Evolutionary conservation across 768 basidiomycete genomes (phyloP), one percentile per base, ranked within the genome.

Genomic region (Thelephora ganbajun): DNA sequence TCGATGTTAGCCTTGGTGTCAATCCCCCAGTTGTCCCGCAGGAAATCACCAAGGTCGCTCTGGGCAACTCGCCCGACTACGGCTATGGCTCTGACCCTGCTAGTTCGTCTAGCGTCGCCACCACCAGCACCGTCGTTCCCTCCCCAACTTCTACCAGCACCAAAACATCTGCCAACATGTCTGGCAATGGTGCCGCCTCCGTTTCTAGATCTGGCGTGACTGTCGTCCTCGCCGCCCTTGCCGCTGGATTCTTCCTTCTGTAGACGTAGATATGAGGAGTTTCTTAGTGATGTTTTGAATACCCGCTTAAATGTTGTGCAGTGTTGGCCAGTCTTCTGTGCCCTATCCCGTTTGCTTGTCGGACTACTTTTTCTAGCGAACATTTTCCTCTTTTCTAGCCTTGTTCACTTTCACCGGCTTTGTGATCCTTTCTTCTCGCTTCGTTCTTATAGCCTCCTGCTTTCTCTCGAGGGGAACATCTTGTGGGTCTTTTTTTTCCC

Each of bases 11-110:
- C 57, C 53, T 66, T 26, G 62, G 60, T 48, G 58, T 53, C 53
- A 72, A 68, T 35, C 73, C 81, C 22, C 55, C 81, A 49, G 71
- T 72, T 71, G 61, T 82, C 50, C 83, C 83, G 52, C 60, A 67
- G 48, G 80, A 84, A 57, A 64, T 83, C 53, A 63, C 66, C 51
- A 59, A 59, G 22, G 70, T 69, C 49, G 62, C 74, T 45, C 26
- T 30, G 26, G 26, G 26, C 26, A 30, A 9, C 26, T 30, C 26
- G 9, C 26, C 26, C 9, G 66, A 61, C 59, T 50, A 53, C 44
- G 42, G 46, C 16, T 45, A 60, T 50, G 63, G 71, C 39, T 54
- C 55, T 19, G 52, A 57, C 33, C 20, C 60, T 11, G 18, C 61
- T 37, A 46, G 61, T 7, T 44, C 68, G 6, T 53, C 60, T n/a